Evolutionary conservation across 2,329 filamentous ascomycete genomes (phyloP), one percentile per base, ranked within the genome.

Genomic region (Apiospora koreana): DNA sequence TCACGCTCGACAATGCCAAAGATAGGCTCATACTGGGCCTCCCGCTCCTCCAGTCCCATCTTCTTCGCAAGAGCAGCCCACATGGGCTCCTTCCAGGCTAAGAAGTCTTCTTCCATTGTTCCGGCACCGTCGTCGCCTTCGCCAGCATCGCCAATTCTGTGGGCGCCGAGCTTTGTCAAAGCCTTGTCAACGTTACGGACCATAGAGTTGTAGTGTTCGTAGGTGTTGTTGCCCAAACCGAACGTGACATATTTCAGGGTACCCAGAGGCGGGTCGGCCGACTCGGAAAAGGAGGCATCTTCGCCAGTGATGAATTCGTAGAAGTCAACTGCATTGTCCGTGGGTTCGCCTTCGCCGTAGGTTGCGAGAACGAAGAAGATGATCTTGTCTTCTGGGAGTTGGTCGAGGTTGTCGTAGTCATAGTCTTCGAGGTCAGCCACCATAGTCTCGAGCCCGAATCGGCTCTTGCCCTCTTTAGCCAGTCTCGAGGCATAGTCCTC

Each of bases 21-120:
- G 70, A 95, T 91, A 67, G 96, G 94, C 81, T 99, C 97, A 81
- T 98, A 99, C 71, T 97, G 91, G 72, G 95, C 94, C 80, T 99
- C 97, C 71, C 96, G 94, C 84, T 99, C 96, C 82, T 98, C 93
- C 69, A 99, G 85, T 69, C 89, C 89, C 92, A 99, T 94, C 79
- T 93, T 91, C 74, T 93, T 89, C 31, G 92, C 87, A 68, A 99
- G 86, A 71, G 93, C 93, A 77, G 88, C 86, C 96, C 97, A 99
- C 96, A 99, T 99, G 72, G 95, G 95, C 78, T 99, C 96, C 85
- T 99, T 99, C 96, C 96, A 99, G 74, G 95, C 94, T 77, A 99
- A 85, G 82, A 98, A 99, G 79, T 99, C 97, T 84, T 99, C 97
- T 84, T 99, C 96, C 97, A 99, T 99, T 70, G 96, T 99, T 72